phyloP scores from a whole-genome alignment of 2,329 filamentous ascomycete genomes.

The Pseudogymnoascus pannorum region DNA sequence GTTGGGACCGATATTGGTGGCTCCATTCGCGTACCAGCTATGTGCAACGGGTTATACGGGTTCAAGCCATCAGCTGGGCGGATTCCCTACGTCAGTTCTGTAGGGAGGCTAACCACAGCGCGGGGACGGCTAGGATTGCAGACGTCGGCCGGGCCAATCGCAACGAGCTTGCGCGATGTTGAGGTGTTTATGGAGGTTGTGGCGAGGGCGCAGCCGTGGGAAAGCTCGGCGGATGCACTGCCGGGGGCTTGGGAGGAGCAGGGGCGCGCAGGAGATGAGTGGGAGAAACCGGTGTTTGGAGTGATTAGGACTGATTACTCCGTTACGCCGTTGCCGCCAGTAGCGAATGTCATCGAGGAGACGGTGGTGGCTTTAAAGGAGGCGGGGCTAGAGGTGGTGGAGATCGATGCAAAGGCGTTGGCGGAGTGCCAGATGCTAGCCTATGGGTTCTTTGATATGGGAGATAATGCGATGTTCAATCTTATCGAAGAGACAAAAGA shows the following conservation, averaged over 20 bases:
- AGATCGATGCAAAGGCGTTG: constrained; percentile 48
- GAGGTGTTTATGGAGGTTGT: constrained; percentile 43
- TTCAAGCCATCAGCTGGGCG: constrained; percentile 40
- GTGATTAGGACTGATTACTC: constrained; percentile 43
- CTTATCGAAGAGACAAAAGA: constrained; percentile 48
- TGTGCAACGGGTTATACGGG: constrained; percentile 44
- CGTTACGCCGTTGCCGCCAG: constrained; percentile 44
- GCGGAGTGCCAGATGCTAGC: constrained; percentile 48
- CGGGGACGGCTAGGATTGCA: constrained; percentile 42
- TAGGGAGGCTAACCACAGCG: constrained; percentile 42
- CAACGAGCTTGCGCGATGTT: constrained; percentile 41
- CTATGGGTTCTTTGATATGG: constrained; percentile 50
- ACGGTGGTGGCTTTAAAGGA: constrained; percentile 34
- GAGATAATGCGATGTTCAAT: constrained; percentile 47
- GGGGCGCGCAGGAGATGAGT: constrained; percentile 17
- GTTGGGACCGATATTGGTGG: constrained; percentile 56
- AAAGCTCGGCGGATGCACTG: constrained; percentile 35
- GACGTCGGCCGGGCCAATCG: constrained; percentile 42
- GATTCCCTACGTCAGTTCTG: constrained; percentile 35
- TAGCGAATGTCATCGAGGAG: constrained; percentile 39
- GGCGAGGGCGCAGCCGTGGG: constrained; percentile 44
- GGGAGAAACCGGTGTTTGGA: constrained; percentile 34
- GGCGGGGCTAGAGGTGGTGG: constrained; percentile 47
- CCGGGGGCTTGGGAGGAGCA: constrained; percentile 35
- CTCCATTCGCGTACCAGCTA: constrained; percentile 36